Evolutionary conservation across 768 basidiomycete species (phyloP), one percentile per base, ranked within the genome.

Genomic region (Naganishia friedmannii): DNA sequence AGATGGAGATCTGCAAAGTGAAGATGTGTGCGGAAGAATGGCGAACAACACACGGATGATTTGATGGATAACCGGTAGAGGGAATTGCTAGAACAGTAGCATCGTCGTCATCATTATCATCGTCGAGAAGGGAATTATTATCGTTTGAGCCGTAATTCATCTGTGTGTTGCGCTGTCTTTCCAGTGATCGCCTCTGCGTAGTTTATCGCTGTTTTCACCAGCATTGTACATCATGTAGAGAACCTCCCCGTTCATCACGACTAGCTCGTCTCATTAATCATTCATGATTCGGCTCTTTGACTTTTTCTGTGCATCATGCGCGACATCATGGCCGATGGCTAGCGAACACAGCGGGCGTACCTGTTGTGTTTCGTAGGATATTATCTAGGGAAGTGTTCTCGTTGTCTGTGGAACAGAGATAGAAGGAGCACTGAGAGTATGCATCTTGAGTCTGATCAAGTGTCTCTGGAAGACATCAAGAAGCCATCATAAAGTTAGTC

Each of bases 161-260:
- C 29, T 31, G 29, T 55, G 32, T 55, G 48, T 55, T 55, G 42
- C 42, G 2, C 42, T 42, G 2, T 42, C 34, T 37, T 37, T 37
- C n/a, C n/a, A 37, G 34, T 37, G 34, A 3, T 57, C 23, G 55
- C 32, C 37, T 3, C 37, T 34, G 6, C 60, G 42, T 45, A 45
- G 39, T 63, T 15, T 29, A 17, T 13, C 42, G 60, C 32, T 29
- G 39, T 45, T 46, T 45, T 63, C 37, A 45, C n/a, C 23, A 26
- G 60, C 42, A 42, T 63, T 63, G 60, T 63, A 63, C 37, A 42
- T 46, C 60, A 63, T 63, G 39, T 63, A 63, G 32, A 37, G 39
- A 63, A 45, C 17, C 60, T 63, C 60, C 60, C 60, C 60, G 60
- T 63, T 63, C 60, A 63, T 15, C 39, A 37, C 39, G 42, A 37